phyloP scores from a whole-genome alignment of 352 stramenopile genomes.

The Phytophthora pinifolia region DNA sequence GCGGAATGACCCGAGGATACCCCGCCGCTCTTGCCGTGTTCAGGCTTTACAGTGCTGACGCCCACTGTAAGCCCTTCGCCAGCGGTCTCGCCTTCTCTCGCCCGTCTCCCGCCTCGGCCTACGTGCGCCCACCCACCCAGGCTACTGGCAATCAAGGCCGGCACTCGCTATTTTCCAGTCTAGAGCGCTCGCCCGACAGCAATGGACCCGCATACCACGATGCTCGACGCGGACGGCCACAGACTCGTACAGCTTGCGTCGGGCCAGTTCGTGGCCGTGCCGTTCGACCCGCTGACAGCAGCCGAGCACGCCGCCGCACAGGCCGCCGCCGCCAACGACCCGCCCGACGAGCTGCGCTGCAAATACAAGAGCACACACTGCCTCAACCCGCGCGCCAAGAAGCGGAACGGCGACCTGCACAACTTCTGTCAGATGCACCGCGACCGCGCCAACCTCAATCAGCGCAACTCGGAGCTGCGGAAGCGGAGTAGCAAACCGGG shows the following conservation, averaged over 20 bases:
- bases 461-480: constrained; percentile 67
- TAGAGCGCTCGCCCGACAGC: constrained; percentile 8
- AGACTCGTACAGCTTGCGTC: constrained; percentile 33
- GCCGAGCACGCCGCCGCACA: constrained; percentile 18
- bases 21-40: constrained; percentile 5
- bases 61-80: constrained; percentile 6
- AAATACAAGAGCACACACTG: constrained; percentile 55
- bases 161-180: constrained; percentile 34
- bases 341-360: constrained; percentile 36
- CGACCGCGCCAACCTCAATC: constrained; percentile 63
- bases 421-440: constrained; percentile 55
- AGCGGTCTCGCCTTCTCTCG: constrained; percentile 25
- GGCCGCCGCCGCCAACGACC: constrained; percentile 17
- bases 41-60: background rate
- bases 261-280: constrained; percentile 27
- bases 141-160: constrained; percentile 17
- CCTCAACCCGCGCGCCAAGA: constrained; percentile 38
- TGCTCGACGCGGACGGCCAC: constrained; percentile 30
- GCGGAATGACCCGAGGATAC: background rate
- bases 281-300: constrained; percentile 26
- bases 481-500: constrained; percentile 29
- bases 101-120: constrained; percentile 32
- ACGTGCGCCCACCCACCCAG: constrained; percentile 23
- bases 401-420: constrained; percentile 51
- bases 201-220: constrained; percentile 28